phyloP scores from a whole-genome alignment of 768 basidiomycete genomes.

The Kwoniella dejecticola region DNA sequence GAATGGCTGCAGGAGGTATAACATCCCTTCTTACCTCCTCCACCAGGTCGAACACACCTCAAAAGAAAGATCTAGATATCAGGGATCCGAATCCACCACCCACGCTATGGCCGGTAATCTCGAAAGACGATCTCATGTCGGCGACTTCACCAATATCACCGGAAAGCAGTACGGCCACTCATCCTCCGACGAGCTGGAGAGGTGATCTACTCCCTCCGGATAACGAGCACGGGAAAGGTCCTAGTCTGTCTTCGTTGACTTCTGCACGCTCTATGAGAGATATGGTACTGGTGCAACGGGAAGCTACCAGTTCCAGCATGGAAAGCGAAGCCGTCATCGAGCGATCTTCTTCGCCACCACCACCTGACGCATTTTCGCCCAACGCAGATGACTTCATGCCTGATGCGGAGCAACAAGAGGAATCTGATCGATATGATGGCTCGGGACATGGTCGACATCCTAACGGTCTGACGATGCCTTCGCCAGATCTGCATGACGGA shows the following conservation, averaged over 20 bases:
- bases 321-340: conserved; percentile 15
- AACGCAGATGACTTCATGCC: too few relatives aligned
- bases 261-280: conserved; percentile 46
- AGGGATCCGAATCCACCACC: conserved; percentile 78
- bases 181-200: conserved; percentile 35
- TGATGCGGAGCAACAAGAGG: too few relatives aligned
- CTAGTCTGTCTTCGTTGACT: conserved; percentile 32
- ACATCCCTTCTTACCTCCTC: conserved; percentile 20
- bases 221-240: conserved; percentile 24
- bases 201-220: neutral
- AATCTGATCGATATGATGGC: too few relatives aligned
- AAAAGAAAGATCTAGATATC: conserved; percentile 60
- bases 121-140: conserved; percentile 46
- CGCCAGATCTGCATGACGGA: neutral
- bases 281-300: conserved; percentile 45
- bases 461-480: conserved; percentile 4
- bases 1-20: conserved; percentile 44
- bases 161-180: neutral
- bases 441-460: conserved; percentile 20
- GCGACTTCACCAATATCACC: neutral
- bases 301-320: conserved; percentile 15
- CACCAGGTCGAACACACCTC: neutral
- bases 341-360: neutral
- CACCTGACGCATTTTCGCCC: too few relatives aligned
- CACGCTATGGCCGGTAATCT: conserved; percentile 63